Percentiles rank a stretch among this genome's conserved stretches.
phyloP scores from a whole-genome alignment of 768 basidiomycete species.

The Lepiota brunneoincarnata region DNA sequence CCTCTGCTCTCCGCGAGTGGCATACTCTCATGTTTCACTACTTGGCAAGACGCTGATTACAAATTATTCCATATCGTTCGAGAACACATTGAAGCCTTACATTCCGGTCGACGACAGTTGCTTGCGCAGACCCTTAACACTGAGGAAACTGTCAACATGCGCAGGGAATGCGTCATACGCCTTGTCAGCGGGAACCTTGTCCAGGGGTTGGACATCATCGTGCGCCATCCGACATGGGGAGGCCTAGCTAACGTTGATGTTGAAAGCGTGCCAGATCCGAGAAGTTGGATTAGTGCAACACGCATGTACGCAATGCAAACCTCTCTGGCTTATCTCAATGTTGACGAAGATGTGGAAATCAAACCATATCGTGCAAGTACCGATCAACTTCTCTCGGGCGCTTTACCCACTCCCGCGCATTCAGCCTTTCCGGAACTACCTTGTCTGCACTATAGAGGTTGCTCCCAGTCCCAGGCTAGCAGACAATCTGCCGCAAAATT shows the following conservation, averaged over 20 bases:
- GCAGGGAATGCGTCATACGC: constrained; percentile 82
- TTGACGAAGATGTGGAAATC: constrained; percentile 37
- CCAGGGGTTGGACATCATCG: constrained; percentile 92
- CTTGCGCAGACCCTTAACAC: constrained; percentile 82
- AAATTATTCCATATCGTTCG: constrained; percentile 82
- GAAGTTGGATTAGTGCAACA: constrained; percentile 86
- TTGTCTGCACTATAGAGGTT: constrained; percentile 32
- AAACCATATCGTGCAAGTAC: constrained; percentile 41
- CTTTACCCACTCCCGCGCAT: constrained; percentile 59
- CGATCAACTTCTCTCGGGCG: constrained; percentile 42
- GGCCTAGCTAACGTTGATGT: constrained; percentile 88
- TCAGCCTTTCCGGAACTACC: constrained; percentile 68
- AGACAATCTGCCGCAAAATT: constrained; percentile 62
- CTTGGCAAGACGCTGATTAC: constrained; percentile 86
- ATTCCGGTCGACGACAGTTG: constrained; percentile 88
- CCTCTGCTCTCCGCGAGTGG: constrained; percentile 96
- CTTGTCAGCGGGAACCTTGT: constrained; percentile 89
- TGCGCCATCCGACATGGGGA: constrained; percentile 92
- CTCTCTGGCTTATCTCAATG: constrained; percentile 73
- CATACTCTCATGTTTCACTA: constrained; percentile 89
- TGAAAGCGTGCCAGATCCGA: constrained; percentile 74
- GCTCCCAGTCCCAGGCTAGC: constrained; percentile 36
- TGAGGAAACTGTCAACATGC: constrained; percentile 81
- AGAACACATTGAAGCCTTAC: constrained; percentile 87
- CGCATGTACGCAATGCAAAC: constrained; percentile 92